Base-by-base conservation (phyloP, 805 yeast species). In the Cyberlindnera misumaiensis region DNA sequence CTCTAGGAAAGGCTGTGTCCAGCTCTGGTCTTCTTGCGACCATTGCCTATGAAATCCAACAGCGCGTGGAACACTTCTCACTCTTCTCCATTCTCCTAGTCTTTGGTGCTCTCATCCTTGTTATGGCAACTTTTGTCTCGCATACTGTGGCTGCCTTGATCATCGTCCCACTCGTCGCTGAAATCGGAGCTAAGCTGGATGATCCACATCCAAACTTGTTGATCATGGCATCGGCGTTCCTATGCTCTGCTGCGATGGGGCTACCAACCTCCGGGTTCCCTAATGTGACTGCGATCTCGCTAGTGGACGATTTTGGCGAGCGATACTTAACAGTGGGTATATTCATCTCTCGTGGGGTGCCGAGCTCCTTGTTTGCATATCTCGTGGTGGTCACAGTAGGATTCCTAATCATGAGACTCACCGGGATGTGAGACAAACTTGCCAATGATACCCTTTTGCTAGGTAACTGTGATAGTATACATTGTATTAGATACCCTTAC, bases 251-350 rank as follows among this genome's bases (percentile, higher is more conserved):
- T 28, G 98, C 97, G 2, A 93, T 93, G 97, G 97, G 96, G 1
- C 66, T 93, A 38, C 97, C 98, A 22, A 93, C 97, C 0, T 84
- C 95, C 3, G 97, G 98, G 0, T 90, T 93, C 68, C 98, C 98
- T 4, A 93, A 93, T 53, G 96, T 93, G 27, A 88, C 97, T 0
- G 98, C 97, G 0, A 87, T 93, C 45, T 88, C 97, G 42, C 77
- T 88, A 77, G 80, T 89, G 5, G 95, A 93, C 59, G 96, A 86
- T 52, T 73, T 89, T 30, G 97, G 97, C 9, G 81, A 82, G 40
- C 87, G 95, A 14, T 93, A 93, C 55, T 65, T 93, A 51, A 82
- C 88, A 0, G 97, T 89, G 12, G 73, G 78, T 12, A 83, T 84
- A 26, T 93, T 93, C 55, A 86, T 93, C 32, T 80, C 83, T 11